A percentile compares a stretch with the other conserved stretches of the same genome.
These are phyloP conservation scores for Cynanchum wilfordii DNA, from an alignment of 257 asterid genomes.

Conservation along the genomic window DNA sequence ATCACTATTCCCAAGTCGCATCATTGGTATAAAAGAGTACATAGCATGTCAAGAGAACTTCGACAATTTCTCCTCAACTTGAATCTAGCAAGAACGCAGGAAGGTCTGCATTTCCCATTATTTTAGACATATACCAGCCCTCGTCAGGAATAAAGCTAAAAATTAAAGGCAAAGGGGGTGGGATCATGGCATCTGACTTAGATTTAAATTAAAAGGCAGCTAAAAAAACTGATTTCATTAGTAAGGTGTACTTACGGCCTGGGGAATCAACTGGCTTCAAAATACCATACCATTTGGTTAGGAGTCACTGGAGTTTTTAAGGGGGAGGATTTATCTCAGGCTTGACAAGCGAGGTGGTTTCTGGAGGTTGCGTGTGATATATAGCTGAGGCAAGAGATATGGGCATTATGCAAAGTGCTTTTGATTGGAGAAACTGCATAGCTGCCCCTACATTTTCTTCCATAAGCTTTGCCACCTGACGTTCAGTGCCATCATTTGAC, in stretches of 20 bases:
- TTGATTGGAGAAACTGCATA: slow-evolving; percentile 95
- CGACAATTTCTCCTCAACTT: slow-evolving; percentile 41
- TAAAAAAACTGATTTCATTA: slow-evolving; percentile 12
- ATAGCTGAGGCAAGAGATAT: slow-evolving; percentile 88
- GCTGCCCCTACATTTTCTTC: slow-evolving; percentile 98
- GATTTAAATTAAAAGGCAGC: slow-evolving; percentile 33
- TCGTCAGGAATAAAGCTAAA: slow-evolving; percentile 29
- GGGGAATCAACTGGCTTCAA: slow-evolving; percentile 6
- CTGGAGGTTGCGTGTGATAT: slow-evolving; percentile 76
- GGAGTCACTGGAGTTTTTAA: slow-evolving; percentile 23
- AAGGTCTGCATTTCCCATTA: slow-evolving; percentile 27
- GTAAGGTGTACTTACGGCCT: not conserved
- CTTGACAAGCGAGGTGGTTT: slow-evolving; percentile 45
- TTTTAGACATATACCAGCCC: slow-evolving; percentile 27
- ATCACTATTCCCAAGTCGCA: slow-evolving; percentile 44
- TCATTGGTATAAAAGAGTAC: slow-evolving; percentile 38
- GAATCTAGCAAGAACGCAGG: slow-evolving; percentile 35
- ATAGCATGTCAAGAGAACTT: slow-evolving; percentile 40
- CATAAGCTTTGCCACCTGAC: slow-evolving; percentile 96
- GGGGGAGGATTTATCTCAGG: slow-evolving; percentile 69
- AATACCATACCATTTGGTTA: slow-evolving; percentile 9
- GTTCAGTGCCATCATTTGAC: slow-evolving; percentile 97
- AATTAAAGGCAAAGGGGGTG: slow-evolving; percentile 19
- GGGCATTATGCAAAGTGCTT: slow-evolving; percentile 97
- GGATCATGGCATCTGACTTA: slow-evolving; percentile 31